These are phyloP conservation scores for Populus nigra DNA, from an alignment of 345 rosid genomes.

Conservation along the genomic window DNA sequence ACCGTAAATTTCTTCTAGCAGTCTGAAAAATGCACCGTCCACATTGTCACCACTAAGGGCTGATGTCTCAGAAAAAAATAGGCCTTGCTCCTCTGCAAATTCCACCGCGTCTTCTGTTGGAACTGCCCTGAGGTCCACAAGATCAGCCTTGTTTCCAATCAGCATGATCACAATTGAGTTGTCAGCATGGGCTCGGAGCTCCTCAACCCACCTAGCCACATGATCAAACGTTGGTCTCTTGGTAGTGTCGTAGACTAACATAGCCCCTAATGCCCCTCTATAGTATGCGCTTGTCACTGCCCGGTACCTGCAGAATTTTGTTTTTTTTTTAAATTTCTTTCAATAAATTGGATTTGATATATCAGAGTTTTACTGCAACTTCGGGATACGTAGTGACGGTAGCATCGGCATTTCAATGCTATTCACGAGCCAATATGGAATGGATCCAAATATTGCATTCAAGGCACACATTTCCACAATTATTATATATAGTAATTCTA, in stretches of 20 bases:
- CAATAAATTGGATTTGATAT: background rate
- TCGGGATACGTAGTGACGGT: background rate
- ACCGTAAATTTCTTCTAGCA: conserved; percentile 58
- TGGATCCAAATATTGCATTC: background rate
- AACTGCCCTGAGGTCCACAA: conserved; percentile 57
- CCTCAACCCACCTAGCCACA: conserved; percentile 26
- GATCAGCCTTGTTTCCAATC: conserved; percentile 81
- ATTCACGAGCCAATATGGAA: background rate
- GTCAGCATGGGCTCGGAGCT: conserved; percentile 63
- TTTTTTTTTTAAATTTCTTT: too few species aligned
- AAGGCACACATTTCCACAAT: background rate
- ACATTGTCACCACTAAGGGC: conserved; percentile 77
- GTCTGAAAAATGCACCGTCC: conserved; percentile 60
- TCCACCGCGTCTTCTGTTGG: conserved; percentile 71
- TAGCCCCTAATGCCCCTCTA: conserved; percentile 73
- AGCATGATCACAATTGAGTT: conserved; percentile 65
- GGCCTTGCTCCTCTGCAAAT: conserved; percentile 72
- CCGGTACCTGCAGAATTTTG: conserved; percentile 47
- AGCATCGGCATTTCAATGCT: background rate
- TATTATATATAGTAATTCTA: background rate
- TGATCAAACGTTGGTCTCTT: conserved; percentile 53
- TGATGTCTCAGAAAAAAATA: conserved; percentile 76
- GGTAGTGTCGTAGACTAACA: conserved; percentile 74
- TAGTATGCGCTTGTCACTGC: conserved; percentile 82
- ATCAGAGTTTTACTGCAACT: background rate